Percentiles rank a stretch among this genome's conserved stretches.
Conservation (phyloP, 164 flowering plant genomes). For the Liquidambar formosana region DNA sequence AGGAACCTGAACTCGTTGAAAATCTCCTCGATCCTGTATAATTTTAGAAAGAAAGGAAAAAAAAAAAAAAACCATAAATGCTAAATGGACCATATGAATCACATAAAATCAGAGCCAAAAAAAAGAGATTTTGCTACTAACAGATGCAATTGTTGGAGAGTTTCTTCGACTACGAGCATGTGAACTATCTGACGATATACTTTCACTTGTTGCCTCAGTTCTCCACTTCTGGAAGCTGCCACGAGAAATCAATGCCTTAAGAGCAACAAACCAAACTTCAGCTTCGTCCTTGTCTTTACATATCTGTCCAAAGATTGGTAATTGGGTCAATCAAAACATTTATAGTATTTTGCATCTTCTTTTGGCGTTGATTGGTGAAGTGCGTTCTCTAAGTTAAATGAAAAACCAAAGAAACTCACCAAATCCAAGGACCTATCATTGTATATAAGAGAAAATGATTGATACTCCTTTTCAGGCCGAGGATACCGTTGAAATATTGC, state of each 20-base stretch:
- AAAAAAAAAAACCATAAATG: not conserved
- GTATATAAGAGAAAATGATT: slow-evolving; percentile 85
- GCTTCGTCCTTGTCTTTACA: slow-evolving; percentile 98
- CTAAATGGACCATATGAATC: not conserved
- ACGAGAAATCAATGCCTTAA: slow-evolving; percentile 71
- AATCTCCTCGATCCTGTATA: slow-evolving; percentile 62
- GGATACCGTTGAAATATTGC: slow-evolving; percentile 90
- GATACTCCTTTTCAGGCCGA: slow-evolving; percentile 92
- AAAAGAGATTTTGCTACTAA: slow-evolving; percentile 24
- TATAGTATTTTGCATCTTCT: not conserved
- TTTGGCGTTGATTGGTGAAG: not conserved
- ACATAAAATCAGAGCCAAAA: slow-evolving; percentile 4
- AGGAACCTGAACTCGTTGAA: slow-evolving; percentile 33
- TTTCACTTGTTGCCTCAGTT: slow-evolving; percentile 47
- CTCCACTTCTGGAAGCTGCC: slow-evolving; percentile 46
- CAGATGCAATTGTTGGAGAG: slow-evolving; percentile 42
- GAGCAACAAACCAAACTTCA: slow-evolving; percentile 91
- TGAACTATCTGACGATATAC: slow-evolving; percentile 50
- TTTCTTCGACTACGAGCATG: slow-evolving; percentile 31
- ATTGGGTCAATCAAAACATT: not conserved
- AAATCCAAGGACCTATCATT: slow-evolving; percentile 83
- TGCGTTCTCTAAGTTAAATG: not conserved
- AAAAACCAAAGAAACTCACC: slow-evolving; percentile 42
- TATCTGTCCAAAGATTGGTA: slow-evolving; percentile 49
- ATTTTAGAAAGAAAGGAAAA: not conserved